A percentile compares a stretch with the other conserved stretches of the same genome.
These are phyloP conservation scores for Megacollybia marginata DNA, from an alignment of 768 basidiomycete species.

Conservation along the genomic window DNA sequence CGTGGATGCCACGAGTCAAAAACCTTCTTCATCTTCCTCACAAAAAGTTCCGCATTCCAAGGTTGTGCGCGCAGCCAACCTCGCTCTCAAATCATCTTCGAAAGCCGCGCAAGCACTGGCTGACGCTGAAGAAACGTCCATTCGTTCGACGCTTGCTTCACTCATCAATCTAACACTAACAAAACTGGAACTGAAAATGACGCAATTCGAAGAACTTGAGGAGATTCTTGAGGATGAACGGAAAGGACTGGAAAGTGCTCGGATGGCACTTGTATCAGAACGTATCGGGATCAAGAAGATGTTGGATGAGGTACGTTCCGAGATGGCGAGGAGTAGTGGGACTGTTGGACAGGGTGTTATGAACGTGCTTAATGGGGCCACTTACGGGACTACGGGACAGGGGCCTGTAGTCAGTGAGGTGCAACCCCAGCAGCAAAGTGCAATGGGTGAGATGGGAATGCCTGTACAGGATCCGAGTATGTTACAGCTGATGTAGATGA, in stretches of 20 bases:
- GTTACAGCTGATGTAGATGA: too few species aligned
- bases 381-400: slow-evolving; percentile 33
- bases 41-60: slow-evolving; percentile 60
- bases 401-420: slow-evolving; percentile 35
- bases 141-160: slow-evolving; percentile 69
- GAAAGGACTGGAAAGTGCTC: slow-evolving; percentile 72
- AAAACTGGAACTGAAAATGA: slow-evolving; percentile 93
- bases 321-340: slow-evolving; percentile 52
- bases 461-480: too few species aligned
- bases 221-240: slow-evolving; percentile 88
- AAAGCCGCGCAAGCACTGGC: slow-evolving; percentile 79
- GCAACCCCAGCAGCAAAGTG: slow-evolving; percentile 8
- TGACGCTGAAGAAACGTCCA: slow-evolving; percentile 72
- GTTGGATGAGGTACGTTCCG: slow-evolving; percentile 58
- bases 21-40: slow-evolving; percentile 11
- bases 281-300: slow-evolving; percentile 63
- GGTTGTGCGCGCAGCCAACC: slow-evolving; percentile 71
- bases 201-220: slow-evolving; percentile 92
- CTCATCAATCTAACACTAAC: slow-evolving; percentile 79
- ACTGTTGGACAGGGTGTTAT: slow-evolving; percentile 2
- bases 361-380: slow-evolving; percentile 9
- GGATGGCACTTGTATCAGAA: slow-evolving; percentile 75
- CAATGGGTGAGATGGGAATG: too few species aligned
- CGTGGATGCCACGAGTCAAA: slow-evolving; percentile 13
- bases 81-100: slow-evolving; percentile 86